Evolutionary conservation across 352 stramenopile genomes (phyloP).

Genomic region (Globisporangium apiculatum): DNA sequence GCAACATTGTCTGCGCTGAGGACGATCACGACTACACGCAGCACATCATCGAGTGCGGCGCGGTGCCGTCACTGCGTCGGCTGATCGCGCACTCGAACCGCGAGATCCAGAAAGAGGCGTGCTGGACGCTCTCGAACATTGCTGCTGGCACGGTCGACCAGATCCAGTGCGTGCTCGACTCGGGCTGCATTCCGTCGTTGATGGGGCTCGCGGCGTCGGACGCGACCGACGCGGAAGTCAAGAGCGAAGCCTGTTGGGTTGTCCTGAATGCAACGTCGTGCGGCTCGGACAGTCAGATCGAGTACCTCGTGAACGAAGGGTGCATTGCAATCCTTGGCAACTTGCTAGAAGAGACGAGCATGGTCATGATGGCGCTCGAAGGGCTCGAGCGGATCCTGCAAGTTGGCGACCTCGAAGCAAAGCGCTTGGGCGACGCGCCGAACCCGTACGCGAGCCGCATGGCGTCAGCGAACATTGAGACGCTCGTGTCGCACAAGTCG

Average conservation of each 20-base stretch:
- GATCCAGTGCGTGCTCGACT: constrained; percentile 97
- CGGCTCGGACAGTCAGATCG: constrained; percentile 93
- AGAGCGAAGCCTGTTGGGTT: constrained; percentile 98
- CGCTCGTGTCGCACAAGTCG: constrained; percentile 91
- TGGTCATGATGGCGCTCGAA: constrained; percentile 99
- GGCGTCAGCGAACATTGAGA: constrained; percentile 89
- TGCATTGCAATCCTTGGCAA: constrained; percentile 87
- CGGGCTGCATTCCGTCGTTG: constrained; percentile 91
- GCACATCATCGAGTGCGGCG: constrained; percentile 96
- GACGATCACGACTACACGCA: constrained; percentile 90
- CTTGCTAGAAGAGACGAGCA: constrained; percentile 93
- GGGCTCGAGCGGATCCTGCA: constrained; percentile 96
- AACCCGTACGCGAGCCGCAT: constrained; percentile 90
- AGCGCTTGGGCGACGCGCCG: constrained; percentile 59
- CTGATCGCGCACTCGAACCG: constrained; percentile 95
- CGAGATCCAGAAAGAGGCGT: constrained; percentile 98
- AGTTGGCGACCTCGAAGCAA: constrained; percentile 88
- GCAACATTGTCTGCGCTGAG: constrained; percentile 98
- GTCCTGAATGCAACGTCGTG: constrained; percentile 98
- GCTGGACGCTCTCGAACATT: constrained; percentile 97
- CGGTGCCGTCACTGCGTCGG: constrained; percentile 89
- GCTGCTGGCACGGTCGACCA: constrained; percentile 95
- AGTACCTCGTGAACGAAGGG: constrained; percentile 84
- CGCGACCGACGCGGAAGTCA: constrained; percentile 93
- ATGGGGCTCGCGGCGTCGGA: constrained; percentile 91